Conservation (phyloP, 257 asterid species). For the Solanum gandarillasii region DNA sequence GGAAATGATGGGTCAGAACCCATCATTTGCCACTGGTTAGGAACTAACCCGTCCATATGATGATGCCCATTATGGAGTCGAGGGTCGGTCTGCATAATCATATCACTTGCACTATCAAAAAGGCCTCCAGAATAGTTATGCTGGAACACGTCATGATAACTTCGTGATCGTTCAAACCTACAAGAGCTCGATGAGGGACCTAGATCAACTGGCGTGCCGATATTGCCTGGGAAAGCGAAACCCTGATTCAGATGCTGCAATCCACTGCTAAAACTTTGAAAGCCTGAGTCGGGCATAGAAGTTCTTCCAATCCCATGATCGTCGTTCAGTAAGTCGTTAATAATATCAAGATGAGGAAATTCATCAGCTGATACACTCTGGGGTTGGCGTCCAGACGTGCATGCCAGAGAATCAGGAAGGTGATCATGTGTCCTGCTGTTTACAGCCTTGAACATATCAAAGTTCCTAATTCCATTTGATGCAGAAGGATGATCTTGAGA, state of each 20-base stretch:
- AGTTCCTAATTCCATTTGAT: slow-evolving; percentile 28
- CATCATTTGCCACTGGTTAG: slow-evolving; percentile 65
- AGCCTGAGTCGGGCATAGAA: slow-evolving; percentile 19
- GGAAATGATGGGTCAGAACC: slow-evolving; percentile 36
- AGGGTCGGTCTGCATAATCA: slow-evolving; percentile 33
- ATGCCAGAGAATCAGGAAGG: slow-evolving; percentile 43
- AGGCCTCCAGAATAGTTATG: slow-evolving; percentile 29
- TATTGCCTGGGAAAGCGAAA: slow-evolving; percentile 52
- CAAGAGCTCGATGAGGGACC: slow-evolving; percentile 37
- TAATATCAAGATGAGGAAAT: slow-evolving; percentile 58
- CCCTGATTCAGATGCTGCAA: slow-evolving; percentile 46
- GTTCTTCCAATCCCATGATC: slow-evolving; percentile 47
- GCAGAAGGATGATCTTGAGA: slow-evolving; percentile 11
- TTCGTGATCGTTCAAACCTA: slow-evolving; percentile 50
- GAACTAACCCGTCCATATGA: slow-evolving; percentile 43
- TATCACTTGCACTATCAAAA: slow-evolving; percentile 40
- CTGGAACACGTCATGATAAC: slow-evolving; percentile 39
- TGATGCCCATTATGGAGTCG: slow-evolving; percentile 49
- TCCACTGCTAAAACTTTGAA: slow-evolving; percentile 36
- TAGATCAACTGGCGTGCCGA: slow-evolving; percentile 21
- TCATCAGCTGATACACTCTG: slow-evolving; percentile 23
- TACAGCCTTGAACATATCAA: slow-evolving; percentile 26
- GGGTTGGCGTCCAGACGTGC: slow-evolving; percentile 51
- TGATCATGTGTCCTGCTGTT: slow-evolving; percentile 38
- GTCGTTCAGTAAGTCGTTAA: slow-evolving; percentile 79